Conservation (phyloP, 169 alveolate species). For the Cryptosporidium viatorum region DNA sequence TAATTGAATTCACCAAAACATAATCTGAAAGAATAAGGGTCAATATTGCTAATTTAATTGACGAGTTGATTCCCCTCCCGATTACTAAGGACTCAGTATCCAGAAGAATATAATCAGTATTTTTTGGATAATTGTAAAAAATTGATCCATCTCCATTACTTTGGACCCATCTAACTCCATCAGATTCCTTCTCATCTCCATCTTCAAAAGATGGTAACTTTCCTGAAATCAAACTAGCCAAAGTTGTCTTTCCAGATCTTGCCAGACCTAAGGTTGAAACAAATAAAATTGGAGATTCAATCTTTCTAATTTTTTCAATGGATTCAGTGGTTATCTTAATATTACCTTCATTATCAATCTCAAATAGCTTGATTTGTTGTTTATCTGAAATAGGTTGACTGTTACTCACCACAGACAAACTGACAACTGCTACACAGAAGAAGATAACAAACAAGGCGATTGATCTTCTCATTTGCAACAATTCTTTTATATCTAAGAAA, state of each 20-base stretch:
- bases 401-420: background rate
- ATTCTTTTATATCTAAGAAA: background rate
- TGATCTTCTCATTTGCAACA: background rate
- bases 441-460: background rate
- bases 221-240: conserved; percentile 76
- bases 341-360: conserved; percentile 11
- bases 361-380: conserved; percentile 6
- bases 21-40: conserved; percentile 31
- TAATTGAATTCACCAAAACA: conserved; percentile 13
- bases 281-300: conserved; percentile 70
- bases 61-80: conserved; percentile 37
- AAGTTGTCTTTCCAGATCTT: conserved; percentile 85
- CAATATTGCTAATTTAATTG: conserved; percentile 24
- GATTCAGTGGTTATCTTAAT: conserved; percentile 23
- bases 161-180: conserved; percentile 38
- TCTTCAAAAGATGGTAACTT: background rate
- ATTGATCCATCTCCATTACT: background rate
- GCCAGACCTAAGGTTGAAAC: conserved; percentile 81
- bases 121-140: background rate
- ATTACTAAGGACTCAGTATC: conserved; percentile 28
- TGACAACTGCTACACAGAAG: background rate
- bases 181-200: background rate
- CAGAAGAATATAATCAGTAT: background rate
- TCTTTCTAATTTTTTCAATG: conserved; percentile 4
- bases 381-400: background rate